Base-by-base conservation (phyloP, 1,284 basidiomycete genomes). In the Trichosporon coremiiforme region DNA sequence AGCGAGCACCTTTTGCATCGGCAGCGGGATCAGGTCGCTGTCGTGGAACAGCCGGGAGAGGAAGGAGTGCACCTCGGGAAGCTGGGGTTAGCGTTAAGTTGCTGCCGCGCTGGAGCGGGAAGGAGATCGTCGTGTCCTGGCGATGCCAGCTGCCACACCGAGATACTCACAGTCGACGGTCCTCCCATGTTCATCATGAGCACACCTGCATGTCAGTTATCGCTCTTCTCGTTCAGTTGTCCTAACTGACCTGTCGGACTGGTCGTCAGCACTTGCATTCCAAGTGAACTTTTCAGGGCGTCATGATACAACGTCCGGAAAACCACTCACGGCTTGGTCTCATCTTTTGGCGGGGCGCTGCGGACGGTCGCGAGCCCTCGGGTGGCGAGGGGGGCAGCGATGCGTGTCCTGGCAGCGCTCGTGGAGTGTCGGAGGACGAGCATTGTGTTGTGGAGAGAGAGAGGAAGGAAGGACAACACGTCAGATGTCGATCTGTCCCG, bases 151-250 rank as follows among this genome's bases (percentile, higher is more conserved):
- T 25, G 25, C 25, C 25, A 25, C 25, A 25, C 25, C 25, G 25
- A 25, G 25, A 25, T 57, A 82, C 89, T 77, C 79, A 93, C 93
- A 65, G 94, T 97, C 53, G 91, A 89, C 10, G 96, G 96, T 0
- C 96, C 96, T 63, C 96, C 96, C 96, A 99, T 98, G 85, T 98
- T 99, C 85, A 99, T 87, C 91, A 99, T 93, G 38, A 99, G 92
- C 71, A 99, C 88, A 50, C 91, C 96, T 92, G 68, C 31, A 35
- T 62, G 57, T 62, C 7, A 62, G 57, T 62, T n/a, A 31, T 62
- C 29, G 55, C 25, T 7, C 25, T 60, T 13, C 13, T 9, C 15
- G 25, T 25, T 25, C 2, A 12, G 3, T 8, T 31, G 8, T 7
- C 2, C 15, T 4, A 33, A 62, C 57, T 62, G 31, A 62, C 57